These are phyloP conservation scores for Pisolithus microcarpus DNA, from an alignment of 768 basidiomycete species.

Conservation along the genomic window DNA sequence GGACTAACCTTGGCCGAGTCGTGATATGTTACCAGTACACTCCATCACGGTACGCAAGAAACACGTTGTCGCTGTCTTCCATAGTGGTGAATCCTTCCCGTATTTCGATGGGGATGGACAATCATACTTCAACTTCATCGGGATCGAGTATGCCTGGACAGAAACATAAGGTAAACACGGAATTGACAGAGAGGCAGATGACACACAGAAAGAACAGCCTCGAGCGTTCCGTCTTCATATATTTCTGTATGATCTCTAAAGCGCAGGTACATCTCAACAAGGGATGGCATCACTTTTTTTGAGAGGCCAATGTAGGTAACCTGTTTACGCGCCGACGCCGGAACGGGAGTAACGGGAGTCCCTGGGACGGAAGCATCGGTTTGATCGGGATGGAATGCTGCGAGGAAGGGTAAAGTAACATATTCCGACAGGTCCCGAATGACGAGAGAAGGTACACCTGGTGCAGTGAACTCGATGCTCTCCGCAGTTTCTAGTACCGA, in stretches of 20 bases:
- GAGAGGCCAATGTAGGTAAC: conserved; percentile 87
- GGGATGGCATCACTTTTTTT: conserved; percentile 79
- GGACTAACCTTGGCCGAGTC: conserved; percentile 42
- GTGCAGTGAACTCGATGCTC: conserved; percentile 54
- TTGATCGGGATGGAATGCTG: conserved; percentile 55
- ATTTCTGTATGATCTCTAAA: conserved; percentile 57
- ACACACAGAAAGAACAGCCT: conserved; percentile 71
- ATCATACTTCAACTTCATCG: conserved; percentile 91
- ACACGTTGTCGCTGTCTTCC: conserved; percentile 88
- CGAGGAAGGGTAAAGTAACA: conserved; percentile 79
- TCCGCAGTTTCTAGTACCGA: conserved; percentile 67
- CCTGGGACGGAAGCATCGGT: conserved; percentile 1
- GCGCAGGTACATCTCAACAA: conserved; percentile 68
- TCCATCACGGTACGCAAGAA: conserved; percentile 72
- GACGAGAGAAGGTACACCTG: conserved; percentile 63
- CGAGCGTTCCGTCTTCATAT: conserved; percentile 78
- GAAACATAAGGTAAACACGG: neutral
- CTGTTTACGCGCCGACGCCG: conserved; percentile 41
- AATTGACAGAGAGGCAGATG: neutral
- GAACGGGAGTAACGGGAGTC: conserved; percentile 7
- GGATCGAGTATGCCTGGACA: conserved; percentile 74
- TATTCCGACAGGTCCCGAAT: conserved; percentile 83
- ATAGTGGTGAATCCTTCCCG: conserved; percentile 80
- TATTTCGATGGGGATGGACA: conserved; percentile 86
- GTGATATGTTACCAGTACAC: conserved; percentile 45